Base-by-base conservation (phyloP, 2,329 filamentous ascomycete species). In the Calonectria leucothoes region DNA sequence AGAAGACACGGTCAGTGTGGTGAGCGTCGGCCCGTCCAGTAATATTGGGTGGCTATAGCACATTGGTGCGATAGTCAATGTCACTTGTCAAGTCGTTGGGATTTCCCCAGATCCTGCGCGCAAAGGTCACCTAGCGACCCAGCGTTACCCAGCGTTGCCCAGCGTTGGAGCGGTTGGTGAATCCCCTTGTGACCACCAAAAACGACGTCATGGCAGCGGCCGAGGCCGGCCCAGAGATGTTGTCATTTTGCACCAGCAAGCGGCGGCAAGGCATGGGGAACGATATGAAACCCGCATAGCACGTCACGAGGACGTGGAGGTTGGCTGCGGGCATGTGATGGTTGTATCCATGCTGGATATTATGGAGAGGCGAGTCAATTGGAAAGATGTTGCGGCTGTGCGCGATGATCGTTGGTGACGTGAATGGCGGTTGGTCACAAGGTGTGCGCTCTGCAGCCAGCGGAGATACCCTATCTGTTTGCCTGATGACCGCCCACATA, bases 231-330 rank as follows among this genome's bases (percentile, higher is more conserved):
- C 57, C 64, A 64, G 20, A 67, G 29, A 69, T 69, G 71, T 42
- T 74, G 73, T 69, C 68, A 68, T 69, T 61, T 48, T 35, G 64
- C 64, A 33, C 55, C 66, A 25, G 61, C 66, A 61, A 80, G 69
- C 55, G 72, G 71, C 74, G 76, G 74, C 73, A 76, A 75, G 70
- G 31, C 66, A 39, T 73, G 70, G 72, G 71, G 70, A 63, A 63
- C 27, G 55, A 70, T 69, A 63, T 80, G 78, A 79, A 80, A 79
- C 78, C 64, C 72, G 76, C 75, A 75, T 73, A 72, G 72, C 31
- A 35, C 77, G 76, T 70, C 77, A 78, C 74, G 75, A 67, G 64
- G 55, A 59, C 66, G 57, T 42, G 57, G 45, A 35, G 66, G 45
- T 39, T 65, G 57, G 67, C 67, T 27, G 31, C 57, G 39, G 59